These are phyloP conservation scores for Ophiostoma sp. DNA, from an alignment of 2,329 filamentous ascomycete genomes.

Conservation along the genomic window DNA sequence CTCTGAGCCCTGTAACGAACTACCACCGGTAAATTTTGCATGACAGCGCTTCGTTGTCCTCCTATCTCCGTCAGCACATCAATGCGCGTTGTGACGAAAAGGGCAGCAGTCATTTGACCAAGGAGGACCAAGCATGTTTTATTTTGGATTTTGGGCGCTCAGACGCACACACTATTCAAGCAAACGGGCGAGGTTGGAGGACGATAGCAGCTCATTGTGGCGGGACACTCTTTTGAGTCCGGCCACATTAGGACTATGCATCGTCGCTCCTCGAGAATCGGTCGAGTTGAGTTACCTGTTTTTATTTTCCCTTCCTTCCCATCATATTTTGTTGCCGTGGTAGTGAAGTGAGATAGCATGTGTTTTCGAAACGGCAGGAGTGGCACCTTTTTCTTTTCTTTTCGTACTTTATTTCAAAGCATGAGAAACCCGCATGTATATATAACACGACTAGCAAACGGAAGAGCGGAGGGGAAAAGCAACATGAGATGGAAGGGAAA, in stretches of 20 bases:
- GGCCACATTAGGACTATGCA: background rate
- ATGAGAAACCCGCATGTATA: background rate
- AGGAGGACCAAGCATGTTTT: background rate
- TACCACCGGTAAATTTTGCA: background rate
- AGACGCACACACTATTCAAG: background rate
- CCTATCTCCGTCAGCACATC: background rate
- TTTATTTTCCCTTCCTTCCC: background rate
- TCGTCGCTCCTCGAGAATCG: background rate
- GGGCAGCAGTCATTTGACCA: background rate
- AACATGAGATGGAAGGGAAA: background rate
- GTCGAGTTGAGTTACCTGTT: background rate
- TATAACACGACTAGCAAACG: background rate
- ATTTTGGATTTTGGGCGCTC: background rate
- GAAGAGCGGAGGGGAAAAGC: background rate
- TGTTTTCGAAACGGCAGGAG: background rate
- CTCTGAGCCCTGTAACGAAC: constrained; percentile 11
- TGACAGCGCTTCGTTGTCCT: background rate
- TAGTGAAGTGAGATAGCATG: background rate
- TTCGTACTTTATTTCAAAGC: background rate
- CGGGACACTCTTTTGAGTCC: background rate
- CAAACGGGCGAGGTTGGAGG: background rate
- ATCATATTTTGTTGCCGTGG: background rate
- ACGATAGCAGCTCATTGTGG: background rate
- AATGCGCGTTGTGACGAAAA: background rate
- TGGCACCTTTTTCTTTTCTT: background rate